Conservation (phyloP, 768 basidiomycete species). For the Calocybe gangraenosa region DNA sequence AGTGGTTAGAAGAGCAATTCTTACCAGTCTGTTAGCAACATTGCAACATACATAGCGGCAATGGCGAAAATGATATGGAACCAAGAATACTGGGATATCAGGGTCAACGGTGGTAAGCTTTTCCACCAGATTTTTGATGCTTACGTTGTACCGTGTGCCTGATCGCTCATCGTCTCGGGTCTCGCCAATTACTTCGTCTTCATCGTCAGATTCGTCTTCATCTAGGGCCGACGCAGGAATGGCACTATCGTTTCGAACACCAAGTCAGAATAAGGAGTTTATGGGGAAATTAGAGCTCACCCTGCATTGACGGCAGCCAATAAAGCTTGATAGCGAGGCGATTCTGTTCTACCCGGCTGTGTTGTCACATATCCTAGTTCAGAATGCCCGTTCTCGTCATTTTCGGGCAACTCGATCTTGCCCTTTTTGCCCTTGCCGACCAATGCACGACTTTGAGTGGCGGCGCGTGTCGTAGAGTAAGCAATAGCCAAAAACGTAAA, state of each 20-base stretch:
- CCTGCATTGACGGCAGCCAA: constrained; percentile 96
- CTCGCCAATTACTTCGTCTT: constrained; percentile 73
- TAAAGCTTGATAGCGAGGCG: constrained; percentile 89
- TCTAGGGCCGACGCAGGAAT: constrained; percentile 92
- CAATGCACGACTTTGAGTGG: constrained; percentile 90
- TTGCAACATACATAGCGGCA: constrained; percentile 96
- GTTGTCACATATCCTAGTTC: constrained; percentile 75
- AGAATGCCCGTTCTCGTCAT: constrained; percentile 51
- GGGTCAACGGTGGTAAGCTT: constrained; percentile 8
- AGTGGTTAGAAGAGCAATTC: constrained; percentile 22
- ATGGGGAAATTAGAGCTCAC: constrained; percentile 36
- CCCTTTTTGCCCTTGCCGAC: constrained; percentile 70
- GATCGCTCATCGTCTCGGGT: constrained; percentile 88
- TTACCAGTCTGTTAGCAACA: constrained; percentile 95
- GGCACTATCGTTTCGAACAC: constrained; percentile 44
- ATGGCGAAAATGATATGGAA: constrained; percentile 98
- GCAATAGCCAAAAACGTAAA: constrained; percentile 99
- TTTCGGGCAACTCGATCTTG: constrained; percentile 58
- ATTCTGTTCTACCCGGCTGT: constrained; percentile 81
- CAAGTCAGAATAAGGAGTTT: background rate
- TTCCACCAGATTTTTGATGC: constrained; percentile 18
- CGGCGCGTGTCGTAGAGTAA: constrained; percentile 93
- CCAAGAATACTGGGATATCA: constrained; percentile 83
- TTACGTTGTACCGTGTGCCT: constrained; percentile 91
- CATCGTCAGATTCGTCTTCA: constrained; percentile 71